Conservation (phyloP, 78 protist genomes). For the Planoprotostelium fungivorum region DNA sequence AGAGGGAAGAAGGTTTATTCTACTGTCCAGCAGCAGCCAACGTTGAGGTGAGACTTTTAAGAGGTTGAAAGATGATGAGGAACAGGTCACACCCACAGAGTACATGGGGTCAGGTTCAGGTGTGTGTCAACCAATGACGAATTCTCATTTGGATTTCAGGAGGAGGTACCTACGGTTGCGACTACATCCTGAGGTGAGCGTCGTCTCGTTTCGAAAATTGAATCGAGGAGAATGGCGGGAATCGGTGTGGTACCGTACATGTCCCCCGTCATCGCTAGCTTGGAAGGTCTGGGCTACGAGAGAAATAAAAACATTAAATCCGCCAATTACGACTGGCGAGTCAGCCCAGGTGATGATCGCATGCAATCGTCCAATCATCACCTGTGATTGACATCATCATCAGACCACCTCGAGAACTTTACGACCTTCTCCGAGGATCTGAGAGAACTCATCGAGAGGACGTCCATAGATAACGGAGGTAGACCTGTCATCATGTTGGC, state of each 20-base stretch:
- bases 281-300: neutral
- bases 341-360: no score
- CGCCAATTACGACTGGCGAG: neutral
- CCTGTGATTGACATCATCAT: no score
- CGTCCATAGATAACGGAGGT: neutral
- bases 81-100: neutral
- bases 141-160: neutral
- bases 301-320: neutral
- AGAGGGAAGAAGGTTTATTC: neutral
- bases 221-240: neutral
- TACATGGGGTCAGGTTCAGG: neutral
- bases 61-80: neutral
- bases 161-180: neutral
- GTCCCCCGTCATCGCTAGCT: neutral
- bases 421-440: neutral
- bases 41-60: neutral
- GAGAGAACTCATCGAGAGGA: neutral
- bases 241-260: neutral
- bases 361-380: no score
- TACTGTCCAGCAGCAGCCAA: neutral
- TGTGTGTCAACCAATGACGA: neutral
- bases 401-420: neutral
- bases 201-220: neutral
- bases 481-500: neutral
- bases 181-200: neutral